Base-by-base conservation (phyloP, 2,329 filamentous ascomycete genomes). In the Colletotrichum sidae region DNA sequence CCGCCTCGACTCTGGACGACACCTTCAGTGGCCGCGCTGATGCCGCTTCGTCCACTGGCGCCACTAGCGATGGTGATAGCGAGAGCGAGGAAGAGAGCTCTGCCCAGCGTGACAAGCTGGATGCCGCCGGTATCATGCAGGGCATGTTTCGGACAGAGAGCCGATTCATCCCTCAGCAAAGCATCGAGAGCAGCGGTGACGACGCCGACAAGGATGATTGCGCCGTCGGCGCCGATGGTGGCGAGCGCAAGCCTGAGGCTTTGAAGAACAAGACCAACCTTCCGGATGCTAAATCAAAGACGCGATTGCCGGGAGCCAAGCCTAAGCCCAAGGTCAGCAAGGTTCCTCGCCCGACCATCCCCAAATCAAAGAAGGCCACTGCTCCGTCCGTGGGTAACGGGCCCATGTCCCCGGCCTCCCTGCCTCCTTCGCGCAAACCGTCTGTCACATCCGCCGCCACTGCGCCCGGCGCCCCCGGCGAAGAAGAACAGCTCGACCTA, bases 21-120 rank as follows among this genome's bases (percentile, higher is more conserved):
- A 94, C 93, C 1, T 92, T 97, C 69, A 97, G 95, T 76, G 94
- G 94, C 52, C 90, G 89, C 72, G 94, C 94, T 45, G 95, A 97
- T 75, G 88, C 87, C 52, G 88, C 92, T 53, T 96, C 93, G 3
- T 96, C 93, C 2, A 93, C 92, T 49, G 92, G 92, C 58, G 93
- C 92, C 60, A 96, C 92, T 52, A 94, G 92, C 70, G 92, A 96
- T 62, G 87, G 85, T 60, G 92, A 93, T 42, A 89, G 87, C 65
- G 89, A 90, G 45, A 87, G 88, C 72, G 90, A 89, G 51, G 84
- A 91, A 42, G 80, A 83, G 61, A 80, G 86, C 55, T 88, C 85
- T 17, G 78, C 86, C 64, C 86, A 87, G 65, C 84, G 84, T 72
- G 87, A 88, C 71, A 88, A 87, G 77, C 78, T 83, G 59, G 86